phyloP scores from a whole-genome alignment of 345 rosid species.

The Sonneratia alba region DNA sequence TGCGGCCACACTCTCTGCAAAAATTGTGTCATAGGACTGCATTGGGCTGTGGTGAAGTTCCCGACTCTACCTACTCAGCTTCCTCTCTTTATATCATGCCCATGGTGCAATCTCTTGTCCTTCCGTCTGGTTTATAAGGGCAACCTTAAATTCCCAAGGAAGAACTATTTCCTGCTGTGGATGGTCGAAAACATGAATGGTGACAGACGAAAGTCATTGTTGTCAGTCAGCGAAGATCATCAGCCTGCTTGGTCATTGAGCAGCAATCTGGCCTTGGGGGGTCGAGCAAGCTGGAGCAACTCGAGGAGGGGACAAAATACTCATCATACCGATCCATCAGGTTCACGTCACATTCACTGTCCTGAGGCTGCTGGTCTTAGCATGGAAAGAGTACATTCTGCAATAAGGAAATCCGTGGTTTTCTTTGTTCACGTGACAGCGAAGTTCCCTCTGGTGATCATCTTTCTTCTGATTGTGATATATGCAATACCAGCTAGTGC shows the following conservation, averaged over 20 bases:
- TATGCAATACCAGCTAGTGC: conserved; percentile 89
- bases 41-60: conserved; percentile 62
- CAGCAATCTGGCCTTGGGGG: conserved; percentile 20
- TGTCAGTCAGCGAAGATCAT: conserved; percentile 27
- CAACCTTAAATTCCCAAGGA: conserved; percentile 63
- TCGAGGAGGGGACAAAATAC: conserved; percentile 29
- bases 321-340: conserved; percentile 25
- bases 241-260: conserved; percentile 26
- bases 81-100: conserved; percentile 82
- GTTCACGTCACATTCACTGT: conserved; percentile 15
- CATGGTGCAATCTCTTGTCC: conserved; percentile 83
- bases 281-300: conserved; percentile 20
- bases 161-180: conserved; percentile 87
- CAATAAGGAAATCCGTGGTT: conserved; percentile 49
- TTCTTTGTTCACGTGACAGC: conserved; percentile 76
- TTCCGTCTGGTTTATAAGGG: conserved; percentile 69
- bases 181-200: conserved; percentile 92
- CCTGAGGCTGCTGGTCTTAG: conserved; percentile 20
- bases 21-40: conserved; percentile 74
- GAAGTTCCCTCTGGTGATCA: conserved; percentile 80
- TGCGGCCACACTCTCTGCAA: conserved; percentile 91
- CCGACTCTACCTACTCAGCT: conserved; percentile 75
- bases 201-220: conserved; percentile 39
- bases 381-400: conserved; percentile 35
- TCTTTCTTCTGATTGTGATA: conserved; percentile 65